Conservation (phyloP, 2,329 filamentous ascomycete species). For the Ceratocystis papillata region DNA sequence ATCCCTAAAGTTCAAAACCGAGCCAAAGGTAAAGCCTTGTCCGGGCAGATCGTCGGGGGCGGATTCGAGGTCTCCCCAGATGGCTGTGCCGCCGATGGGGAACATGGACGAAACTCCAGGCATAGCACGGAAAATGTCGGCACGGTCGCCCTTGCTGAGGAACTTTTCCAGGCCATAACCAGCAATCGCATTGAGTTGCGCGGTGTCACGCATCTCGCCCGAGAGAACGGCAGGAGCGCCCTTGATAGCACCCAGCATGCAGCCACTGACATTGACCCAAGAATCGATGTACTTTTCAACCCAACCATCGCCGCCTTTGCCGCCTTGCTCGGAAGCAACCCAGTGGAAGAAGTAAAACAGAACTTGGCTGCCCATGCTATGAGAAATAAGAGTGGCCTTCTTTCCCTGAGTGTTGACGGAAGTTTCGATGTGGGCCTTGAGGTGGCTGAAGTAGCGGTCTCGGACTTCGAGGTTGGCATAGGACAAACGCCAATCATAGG, state of each 20-base stretch:
- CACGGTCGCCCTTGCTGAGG: constrained; percentile 76
- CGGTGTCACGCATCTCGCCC: constrained; percentile 97
- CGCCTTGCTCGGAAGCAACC: constrained; percentile 69
- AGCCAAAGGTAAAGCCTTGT: constrained; percentile 65
- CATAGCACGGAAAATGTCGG: constrained; percentile 93
- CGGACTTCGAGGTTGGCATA: constrained; percentile 81
- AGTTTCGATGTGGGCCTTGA: constrained; percentile 84
- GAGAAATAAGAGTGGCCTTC: constrained; percentile 78
- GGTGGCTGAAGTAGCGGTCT: constrained; percentile 84
- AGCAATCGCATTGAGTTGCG: constrained; percentile 89
- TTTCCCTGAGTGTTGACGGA: constrained; percentile 60
- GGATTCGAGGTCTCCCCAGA: constrained; percentile 86
- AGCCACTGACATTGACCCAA: constrained; percentile 97
- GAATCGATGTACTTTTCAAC: constrained; percentile 81
- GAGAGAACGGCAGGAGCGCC: constrained; percentile 82
- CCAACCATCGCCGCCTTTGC: constrained; percentile 74
- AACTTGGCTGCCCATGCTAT: constrained; percentile 97
- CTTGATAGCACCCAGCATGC: constrained; percentile 92
- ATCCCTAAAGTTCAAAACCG: constrained; percentile 70
- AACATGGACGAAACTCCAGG: constrained; percentile 95
- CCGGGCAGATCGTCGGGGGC: constrained; percentile 76
- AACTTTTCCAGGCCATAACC: constrained; percentile 97
- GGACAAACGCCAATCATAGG: constrained; percentile 84
- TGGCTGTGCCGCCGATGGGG: constrained; percentile 78
- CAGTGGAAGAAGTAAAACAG: constrained; percentile 71